phyloP scores from a whole-genome alignment of 371 early-diverging fungal genomes.

The Mucor sp. region DNA sequence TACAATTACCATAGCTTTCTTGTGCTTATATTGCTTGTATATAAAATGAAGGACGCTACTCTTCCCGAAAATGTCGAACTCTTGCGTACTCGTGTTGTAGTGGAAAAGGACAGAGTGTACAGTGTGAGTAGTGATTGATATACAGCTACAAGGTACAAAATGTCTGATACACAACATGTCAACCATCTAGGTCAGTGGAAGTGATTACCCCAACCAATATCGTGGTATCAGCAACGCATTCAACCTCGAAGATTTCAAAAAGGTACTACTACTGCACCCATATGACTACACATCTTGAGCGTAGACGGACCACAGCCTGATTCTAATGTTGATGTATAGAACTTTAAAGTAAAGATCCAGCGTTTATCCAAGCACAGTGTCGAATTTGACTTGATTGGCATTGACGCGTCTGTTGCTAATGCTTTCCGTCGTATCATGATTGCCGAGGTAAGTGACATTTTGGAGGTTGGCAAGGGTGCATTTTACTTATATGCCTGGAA shows the following conservation, averaged over 20 bases:
- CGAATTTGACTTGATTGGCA: conserved; percentile 95
- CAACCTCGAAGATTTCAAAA: conserved; percentile 65
- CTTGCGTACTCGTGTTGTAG: conserved; percentile 54
- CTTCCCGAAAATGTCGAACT: conserved; percentile 32
- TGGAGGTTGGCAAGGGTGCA: background rate
- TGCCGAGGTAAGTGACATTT: conserved; percentile 68
- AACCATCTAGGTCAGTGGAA: conserved; percentile 57
- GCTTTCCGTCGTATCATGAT: conserved; percentile 96
- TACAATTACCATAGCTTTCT: background rate
- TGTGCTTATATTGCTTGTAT: background rate
- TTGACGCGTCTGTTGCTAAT: conserved; percentile 96
- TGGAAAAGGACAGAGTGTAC: conserved; percentile 62
- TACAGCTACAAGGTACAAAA: background rate
- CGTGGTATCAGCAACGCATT: conserved; percentile 59
- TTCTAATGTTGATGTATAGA: conserved; percentile 36
- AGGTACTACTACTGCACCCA: conserved; percentile 38
- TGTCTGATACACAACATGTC: background rate
- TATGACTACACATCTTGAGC: no score
- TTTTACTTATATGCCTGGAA: background rate
- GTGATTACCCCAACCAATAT: conserved; percentile 66
- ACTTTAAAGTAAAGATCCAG: conserved; percentile 69
- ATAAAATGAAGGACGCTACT: conserved; percentile 14
- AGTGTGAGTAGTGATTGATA: conserved; percentile 40
- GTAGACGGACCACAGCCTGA: background rate
- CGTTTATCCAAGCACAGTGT: conserved; percentile 70